Evolutionary conservation across 441 rosid genomes (phyloP).

Genomic region (Metrosideros polymorpha): DNA sequence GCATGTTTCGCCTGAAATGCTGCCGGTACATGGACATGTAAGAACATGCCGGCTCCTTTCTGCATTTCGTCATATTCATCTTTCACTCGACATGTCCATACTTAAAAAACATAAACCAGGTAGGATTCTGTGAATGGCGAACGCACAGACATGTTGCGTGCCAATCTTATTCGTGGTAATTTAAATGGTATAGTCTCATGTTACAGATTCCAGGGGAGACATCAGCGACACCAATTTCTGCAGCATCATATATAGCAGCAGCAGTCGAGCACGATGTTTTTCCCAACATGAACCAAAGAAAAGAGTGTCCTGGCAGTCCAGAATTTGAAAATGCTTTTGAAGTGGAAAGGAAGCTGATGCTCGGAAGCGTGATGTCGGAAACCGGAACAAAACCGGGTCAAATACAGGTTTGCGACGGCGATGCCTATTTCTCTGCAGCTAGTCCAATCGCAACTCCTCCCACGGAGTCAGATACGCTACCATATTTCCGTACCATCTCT

Average conservation of each 20-base stretch:
- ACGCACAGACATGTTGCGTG: not conserved
- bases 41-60: not conserved
- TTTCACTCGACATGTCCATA: not conserved
- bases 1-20: not conserved
- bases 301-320: not conserved
- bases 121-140: not conserved
- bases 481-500: conserved; percentile 13
- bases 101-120: not conserved
- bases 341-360: not conserved
- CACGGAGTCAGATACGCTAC: not conserved
- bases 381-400: not conserved
- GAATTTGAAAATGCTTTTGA: not conserved
- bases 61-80: not conserved
- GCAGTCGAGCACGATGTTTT: not conserved
- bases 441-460: not conserved
- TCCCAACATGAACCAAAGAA: not conserved
- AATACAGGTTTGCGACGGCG: not conserved
- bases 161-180: not conserved
- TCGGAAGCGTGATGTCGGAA: not conserved
- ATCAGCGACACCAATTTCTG: conserved; percentile 3
- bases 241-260: not conserved
- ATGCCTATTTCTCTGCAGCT: not conserved
- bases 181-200: not conserved
- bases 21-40: not conserved
- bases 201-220: not conserved